Conservation (phyloP, 805 yeast species). For the Hanseniaspora clermontiae region DNA sequence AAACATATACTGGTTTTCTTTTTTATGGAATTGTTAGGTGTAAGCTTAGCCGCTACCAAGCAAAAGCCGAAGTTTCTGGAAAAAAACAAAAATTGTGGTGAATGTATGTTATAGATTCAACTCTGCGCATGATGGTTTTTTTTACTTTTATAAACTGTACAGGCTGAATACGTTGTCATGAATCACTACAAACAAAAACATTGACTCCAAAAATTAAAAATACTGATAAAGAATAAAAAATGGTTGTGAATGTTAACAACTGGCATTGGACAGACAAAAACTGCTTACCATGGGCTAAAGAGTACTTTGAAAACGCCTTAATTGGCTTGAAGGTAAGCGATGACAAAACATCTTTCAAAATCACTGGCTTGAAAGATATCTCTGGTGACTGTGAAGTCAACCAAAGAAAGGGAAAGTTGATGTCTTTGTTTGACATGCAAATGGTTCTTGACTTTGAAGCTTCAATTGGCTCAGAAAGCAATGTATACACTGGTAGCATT, state of each 20-base stretch:
- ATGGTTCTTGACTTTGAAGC: slow-evolving; percentile 51
- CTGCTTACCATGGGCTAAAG: slow-evolving; percentile 81
- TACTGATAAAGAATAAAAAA: slow-evolving; percentile 21
- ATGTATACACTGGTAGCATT: slow-evolving; percentile 54
- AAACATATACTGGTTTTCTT: not conserved
- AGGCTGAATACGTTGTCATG: no score
- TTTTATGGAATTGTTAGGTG: not conserved
- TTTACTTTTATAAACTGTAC: no score
- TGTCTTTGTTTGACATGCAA: slow-evolving; percentile 74
- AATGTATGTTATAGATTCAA: no score
- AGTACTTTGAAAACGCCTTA: slow-evolving; percentile 55
- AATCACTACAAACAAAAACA: not conserved
- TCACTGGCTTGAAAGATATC: slow-evolving; percentile 32
- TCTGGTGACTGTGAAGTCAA: slow-evolving; percentile 97
- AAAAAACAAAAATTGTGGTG: not conserved
- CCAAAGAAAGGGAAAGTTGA: slow-evolving; percentile 93
- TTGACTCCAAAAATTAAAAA: not conserved
- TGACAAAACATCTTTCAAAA: slow-evolving; percentile 23
- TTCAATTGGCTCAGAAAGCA: slow-evolving; percentile 25
- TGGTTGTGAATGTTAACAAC: slow-evolving; percentile 96
- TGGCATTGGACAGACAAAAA: slow-evolving; percentile 99
- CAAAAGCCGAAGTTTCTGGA: not conserved
- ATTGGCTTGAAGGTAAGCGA: slow-evolving; percentile 34
- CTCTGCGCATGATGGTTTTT: not conserved
- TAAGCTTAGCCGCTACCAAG: not conserved